A percentile compares a stretch with the other conserved stretches of the same genome.
phyloP scores from a whole-genome alignment of 176 grass and related monocot genomes.

The Hsuehochloa calcarea region DNA sequence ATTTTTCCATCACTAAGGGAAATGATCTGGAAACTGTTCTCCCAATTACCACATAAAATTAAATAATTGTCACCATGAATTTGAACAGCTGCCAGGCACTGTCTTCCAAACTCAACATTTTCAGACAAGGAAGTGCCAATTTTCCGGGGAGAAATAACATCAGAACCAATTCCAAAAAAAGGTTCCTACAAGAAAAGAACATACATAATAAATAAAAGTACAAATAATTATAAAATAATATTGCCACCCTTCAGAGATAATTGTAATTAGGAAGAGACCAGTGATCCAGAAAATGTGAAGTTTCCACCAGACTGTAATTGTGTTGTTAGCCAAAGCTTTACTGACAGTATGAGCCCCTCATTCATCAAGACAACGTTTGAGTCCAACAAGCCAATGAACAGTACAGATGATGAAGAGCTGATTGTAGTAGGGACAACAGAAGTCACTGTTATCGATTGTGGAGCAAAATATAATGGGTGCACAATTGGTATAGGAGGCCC shows the following conservation, averaged over 20 bases:
- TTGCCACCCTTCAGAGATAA: not conserved
- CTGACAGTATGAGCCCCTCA: slow-evolving; percentile 64
- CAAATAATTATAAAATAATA: not conserved
- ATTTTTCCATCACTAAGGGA: slow-evolving; percentile 89
- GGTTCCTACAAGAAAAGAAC: slow-evolving; percentile 56
- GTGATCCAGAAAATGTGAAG: slow-evolving; percentile 95
- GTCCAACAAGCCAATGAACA: slow-evolving; percentile 80
- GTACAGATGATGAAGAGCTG: slow-evolving; percentile 9
- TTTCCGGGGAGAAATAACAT: slow-evolving; percentile 80
- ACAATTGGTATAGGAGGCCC: slow-evolving; percentile 93
- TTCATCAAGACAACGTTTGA: slow-evolving; percentile 51
- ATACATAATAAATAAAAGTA: slow-evolving; percentile 23
- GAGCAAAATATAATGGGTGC: slow-evolving; percentile 93
- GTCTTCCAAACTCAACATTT: slow-evolving; percentile 90
- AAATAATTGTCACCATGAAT: slow-evolving; percentile 89
- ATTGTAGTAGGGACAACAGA: slow-evolving; percentile 51
- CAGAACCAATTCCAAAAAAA: slow-evolving; percentile 96
- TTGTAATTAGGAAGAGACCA: slow-evolving; percentile 50
- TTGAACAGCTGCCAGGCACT: slow-evolving; percentile 72
- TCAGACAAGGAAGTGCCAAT: slow-evolving; percentile 80
- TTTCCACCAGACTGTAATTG: slow-evolving; percentile 88
- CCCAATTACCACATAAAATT: slow-evolving; percentile 94
- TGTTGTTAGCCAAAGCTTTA: slow-evolving; percentile 89
- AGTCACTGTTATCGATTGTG: slow-evolving; percentile 83
- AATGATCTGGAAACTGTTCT: slow-evolving; percentile 98